These are phyloP conservation scores for Bocquillonia castaneifolia DNA, from an alignment of 441 rosid species.

Conservation along the genomic window DNA sequence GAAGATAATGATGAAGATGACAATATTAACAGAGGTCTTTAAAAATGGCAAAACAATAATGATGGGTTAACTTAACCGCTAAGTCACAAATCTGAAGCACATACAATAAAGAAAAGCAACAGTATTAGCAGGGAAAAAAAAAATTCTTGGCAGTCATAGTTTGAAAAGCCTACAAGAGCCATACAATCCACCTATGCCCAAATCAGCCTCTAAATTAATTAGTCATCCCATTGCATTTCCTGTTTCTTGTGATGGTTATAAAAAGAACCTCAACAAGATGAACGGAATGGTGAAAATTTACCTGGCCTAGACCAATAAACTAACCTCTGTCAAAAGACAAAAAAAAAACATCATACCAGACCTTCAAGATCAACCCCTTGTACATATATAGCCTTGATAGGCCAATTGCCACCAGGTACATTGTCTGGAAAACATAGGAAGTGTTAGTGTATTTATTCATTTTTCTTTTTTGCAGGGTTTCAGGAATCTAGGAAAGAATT, in stretches of 20 bases:
- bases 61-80: neutral
- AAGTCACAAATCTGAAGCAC: neutral
- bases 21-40: neutral
- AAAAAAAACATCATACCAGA: neutral
- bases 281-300: constrained; percentile 2
- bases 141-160: neutral
- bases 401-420: constrained; percentile 1
- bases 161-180: constrained; percentile 5
- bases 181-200: neutral
- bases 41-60: neutral
- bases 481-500: neutral
- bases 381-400: neutral
- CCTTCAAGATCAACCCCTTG: constrained; percentile 11
- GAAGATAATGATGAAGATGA: neutral
- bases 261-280: constrained; percentile 12
- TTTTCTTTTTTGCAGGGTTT: neutral
- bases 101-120: neutral
- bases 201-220: constrained; percentile 11
- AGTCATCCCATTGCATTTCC: neutral
- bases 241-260: constrained; percentile 11
- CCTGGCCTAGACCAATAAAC: constrained; percentile 2
- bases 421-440: constrained; percentile 5
- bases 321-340: neutral
- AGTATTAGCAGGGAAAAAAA: neutral
- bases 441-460: neutral